Conservation (phyloP, 2,329 filamentous ascomycete species). For the Cladophialophora bantiana region DNA sequence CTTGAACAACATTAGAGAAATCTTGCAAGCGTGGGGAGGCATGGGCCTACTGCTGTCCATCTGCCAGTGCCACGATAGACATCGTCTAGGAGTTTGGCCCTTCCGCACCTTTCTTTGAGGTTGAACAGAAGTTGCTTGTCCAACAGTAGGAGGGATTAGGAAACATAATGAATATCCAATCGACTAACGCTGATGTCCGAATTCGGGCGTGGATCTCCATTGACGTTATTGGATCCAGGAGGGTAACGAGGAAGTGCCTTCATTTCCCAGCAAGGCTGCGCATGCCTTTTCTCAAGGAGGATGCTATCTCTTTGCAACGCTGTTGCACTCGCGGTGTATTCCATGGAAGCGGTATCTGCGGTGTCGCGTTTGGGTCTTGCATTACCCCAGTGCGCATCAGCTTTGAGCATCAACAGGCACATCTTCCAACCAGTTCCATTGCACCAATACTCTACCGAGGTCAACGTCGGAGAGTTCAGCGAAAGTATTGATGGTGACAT, state of each 20-base stretch:
- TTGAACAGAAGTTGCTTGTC: neutral
- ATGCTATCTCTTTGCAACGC: neutral
- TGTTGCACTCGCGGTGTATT: neutral
- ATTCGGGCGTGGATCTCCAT: slow-evolving; percentile 26
- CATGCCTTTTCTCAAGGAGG: neutral
- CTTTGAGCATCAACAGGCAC: slow-evolving; percentile 40
- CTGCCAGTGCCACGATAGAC: slow-evolving; percentile 40
- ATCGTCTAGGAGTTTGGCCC: slow-evolving; percentile 23
- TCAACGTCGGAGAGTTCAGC: slow-evolving; percentile 54
- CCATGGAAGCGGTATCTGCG: neutral
- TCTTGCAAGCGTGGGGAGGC: neutral
- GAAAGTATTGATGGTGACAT: slow-evolving; percentile 59
- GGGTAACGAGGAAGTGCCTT: slow-evolving; percentile 1
- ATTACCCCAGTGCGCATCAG: slow-evolving; percentile 4
- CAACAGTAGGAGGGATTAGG: neutral
- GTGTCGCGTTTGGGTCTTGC: neutral
- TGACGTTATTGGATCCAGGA: neutral
- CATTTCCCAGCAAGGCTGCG: neutral
- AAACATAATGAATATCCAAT: slow-evolving; percentile 7
- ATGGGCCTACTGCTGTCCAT: slow-evolving; percentile 28
- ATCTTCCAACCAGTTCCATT: slow-evolving; percentile 60
- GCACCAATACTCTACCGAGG: slow-evolving; percentile 56
- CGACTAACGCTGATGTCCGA: slow-evolving; percentile 25
- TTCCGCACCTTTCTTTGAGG: neutral
- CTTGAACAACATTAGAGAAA: slow-evolving; percentile 24